Conservation (phyloP, 331 rosid genomes). For the Quercus lobata region DNA sequence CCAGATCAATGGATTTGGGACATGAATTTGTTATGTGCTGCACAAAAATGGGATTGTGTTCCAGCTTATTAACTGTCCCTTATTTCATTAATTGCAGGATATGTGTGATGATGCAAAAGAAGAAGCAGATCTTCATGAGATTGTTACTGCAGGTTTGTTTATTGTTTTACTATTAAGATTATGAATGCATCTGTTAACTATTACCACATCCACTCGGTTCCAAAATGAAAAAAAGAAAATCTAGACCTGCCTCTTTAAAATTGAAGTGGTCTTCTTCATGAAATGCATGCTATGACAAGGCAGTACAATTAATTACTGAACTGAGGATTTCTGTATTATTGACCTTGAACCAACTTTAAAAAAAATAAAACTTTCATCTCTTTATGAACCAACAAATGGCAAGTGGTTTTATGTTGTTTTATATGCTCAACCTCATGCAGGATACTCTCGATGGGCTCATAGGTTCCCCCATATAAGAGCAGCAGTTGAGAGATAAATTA, state of each 20-base stretch:
- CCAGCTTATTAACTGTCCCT: not conserved
- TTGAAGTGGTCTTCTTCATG: too few relatives aligned
- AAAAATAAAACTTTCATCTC: not conserved
- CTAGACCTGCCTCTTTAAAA: not conserved
- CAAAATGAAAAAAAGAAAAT: not conserved
- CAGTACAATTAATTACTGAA: too few relatives aligned
- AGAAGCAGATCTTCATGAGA: constrained; percentile 76
- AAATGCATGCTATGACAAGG: too few relatives aligned
- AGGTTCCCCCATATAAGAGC: constrained; percentile 61
- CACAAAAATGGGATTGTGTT: not conserved
- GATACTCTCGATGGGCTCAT: constrained; percentile 69
- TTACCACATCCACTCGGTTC: not conserved
- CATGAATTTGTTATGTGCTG: not conserved
- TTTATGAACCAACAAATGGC: not conserved
- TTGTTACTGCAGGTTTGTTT: constrained; percentile 49
- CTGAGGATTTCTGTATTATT: not conserved
- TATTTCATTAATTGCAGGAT: constrained; percentile 47
- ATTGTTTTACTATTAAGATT: not conserved
- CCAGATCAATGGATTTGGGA: not conserved
- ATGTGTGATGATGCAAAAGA: constrained; percentile 24
- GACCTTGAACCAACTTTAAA: not conserved
- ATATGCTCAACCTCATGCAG: constrained; percentile 28
- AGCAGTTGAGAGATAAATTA: constrained; percentile 25
- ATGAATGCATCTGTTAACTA: not conserved
- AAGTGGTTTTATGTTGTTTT: not conserved